Percentiles rank a stretch among this genome's conserved stretches.
phyloP scores from a whole-genome alignment of 371 early-diverging fungal species.

The Circinella minor region DNA sequence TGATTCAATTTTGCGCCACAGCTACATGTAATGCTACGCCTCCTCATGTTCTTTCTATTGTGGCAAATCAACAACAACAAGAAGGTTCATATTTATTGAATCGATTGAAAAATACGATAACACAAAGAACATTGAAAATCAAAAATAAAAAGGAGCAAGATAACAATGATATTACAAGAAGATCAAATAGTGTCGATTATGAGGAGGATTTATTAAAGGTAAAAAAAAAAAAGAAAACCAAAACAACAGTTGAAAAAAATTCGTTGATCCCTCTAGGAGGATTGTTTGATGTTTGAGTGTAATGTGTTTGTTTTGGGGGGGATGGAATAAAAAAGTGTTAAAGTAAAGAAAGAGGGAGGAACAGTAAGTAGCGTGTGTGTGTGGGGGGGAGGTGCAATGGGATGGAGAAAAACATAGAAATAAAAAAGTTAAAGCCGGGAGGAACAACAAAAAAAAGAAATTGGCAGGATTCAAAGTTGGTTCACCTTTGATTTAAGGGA shows the following conservation, averaged over 20 bases:
- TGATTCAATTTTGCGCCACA: neutral
- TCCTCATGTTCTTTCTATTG: neutral
- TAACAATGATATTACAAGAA: neutral
- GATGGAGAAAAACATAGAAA: too few species aligned
- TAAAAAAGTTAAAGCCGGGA: neutral
- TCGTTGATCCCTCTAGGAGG: too few species aligned
- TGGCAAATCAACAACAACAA: neutral
- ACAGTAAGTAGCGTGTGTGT: too few species aligned
- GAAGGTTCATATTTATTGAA: neutral
- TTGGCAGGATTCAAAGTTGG: conserved; percentile 15
- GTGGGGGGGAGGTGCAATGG: too few species aligned
- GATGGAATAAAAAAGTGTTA: neutral
- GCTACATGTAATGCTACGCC: neutral
- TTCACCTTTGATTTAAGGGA: conserved; percentile 6
- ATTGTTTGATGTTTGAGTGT: too few species aligned
- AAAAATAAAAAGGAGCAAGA: neutral
- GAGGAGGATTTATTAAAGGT: conserved; percentile 1
- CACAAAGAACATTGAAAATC: neutral
- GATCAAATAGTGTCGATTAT: neutral
- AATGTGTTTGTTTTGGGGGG: neutral
- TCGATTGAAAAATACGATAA: neutral
- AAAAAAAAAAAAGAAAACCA: neutral
- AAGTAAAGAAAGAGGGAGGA: neutral
- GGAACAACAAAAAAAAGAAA: conserved; percentile 7
- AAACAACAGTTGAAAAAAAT: too few species aligned